Evolutionary conservation across 169 alveolate genomes (phyloP).

Genomic region (Cryptosporidium meleagridis): DNA sequence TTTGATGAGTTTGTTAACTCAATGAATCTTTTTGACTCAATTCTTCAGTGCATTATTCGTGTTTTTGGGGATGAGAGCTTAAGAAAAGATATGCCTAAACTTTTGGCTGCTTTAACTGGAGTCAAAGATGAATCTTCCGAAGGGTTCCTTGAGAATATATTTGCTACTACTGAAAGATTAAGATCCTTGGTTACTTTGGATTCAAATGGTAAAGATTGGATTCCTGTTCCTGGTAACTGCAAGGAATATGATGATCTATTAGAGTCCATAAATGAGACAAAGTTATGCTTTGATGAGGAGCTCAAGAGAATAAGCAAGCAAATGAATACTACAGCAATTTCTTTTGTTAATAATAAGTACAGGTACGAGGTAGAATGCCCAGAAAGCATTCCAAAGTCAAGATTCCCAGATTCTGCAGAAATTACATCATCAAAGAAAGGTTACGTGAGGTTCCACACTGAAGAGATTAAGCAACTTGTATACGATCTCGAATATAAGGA

Average conservation of each 20-base stretch:
- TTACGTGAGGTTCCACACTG: slow-evolving; percentile 89
- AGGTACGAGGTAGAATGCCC: slow-evolving; percentile 92
- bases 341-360: slow-evolving; percentile 86
- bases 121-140: not conserved
- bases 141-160: slow-evolving; percentile 26
- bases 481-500: slow-evolving; percentile 89
- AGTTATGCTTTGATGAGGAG: slow-evolving; percentile 78
- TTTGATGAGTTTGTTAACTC: slow-evolving; percentile 82
- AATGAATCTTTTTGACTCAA: slow-evolving; percentile 78
- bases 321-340: slow-evolving; percentile 68
- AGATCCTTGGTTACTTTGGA: slow-evolving; percentile 36
- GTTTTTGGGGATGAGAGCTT: slow-evolving; percentile 40
- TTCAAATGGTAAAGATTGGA: slow-evolving; percentile 39
- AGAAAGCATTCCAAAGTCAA: slow-evolving; percentile 82
- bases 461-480: slow-evolving; percentile 80
- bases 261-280: slow-evolving; percentile 70
- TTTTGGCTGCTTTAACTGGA: slow-evolving; percentile 51
- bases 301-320: slow-evolving; percentile 30
- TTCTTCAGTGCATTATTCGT: slow-evolving; percentile 26
- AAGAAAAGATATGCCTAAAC: slow-evolving; percentile 44
- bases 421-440: slow-evolving; percentile 94
- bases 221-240: slow-evolving; percentile 81
- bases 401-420: slow-evolving; percentile 80
- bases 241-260: slow-evolving; percentile 79
- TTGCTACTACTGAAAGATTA: slow-evolving; percentile 28